These are phyloP conservation scores for Hericium rajendrae DNA, from an alignment of 768 basidiomycete genomes.

Conservation along the genomic window DNA sequence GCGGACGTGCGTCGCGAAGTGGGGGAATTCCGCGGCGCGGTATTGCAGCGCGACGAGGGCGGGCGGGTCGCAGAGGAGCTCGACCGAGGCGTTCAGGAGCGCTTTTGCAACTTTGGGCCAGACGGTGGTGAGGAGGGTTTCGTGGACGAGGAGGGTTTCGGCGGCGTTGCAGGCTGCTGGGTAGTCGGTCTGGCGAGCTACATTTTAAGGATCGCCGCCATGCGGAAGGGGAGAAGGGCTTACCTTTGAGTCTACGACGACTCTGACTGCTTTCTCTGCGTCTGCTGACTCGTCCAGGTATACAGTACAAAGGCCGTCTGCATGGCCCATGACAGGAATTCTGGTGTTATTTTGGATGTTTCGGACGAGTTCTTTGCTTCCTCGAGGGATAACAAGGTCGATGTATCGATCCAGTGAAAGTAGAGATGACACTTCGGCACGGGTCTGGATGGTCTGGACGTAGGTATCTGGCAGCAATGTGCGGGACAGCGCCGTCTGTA, in stretches of 20 bases:
- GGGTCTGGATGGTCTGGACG: slow-evolving; percentile 86
- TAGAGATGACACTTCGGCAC: slow-evolving; percentile 82
- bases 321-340: slow-evolving; percentile 98
- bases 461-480: slow-evolving; percentile 71
- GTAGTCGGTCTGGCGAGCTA: slow-evolving; percentile 62
- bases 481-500: slow-evolving; percentile 63
- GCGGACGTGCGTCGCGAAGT: slow-evolving; percentile 37
- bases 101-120: slow-evolving; percentile 78
- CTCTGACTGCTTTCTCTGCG: slow-evolving; percentile 65
- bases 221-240: slow-evolving; percentile 5
- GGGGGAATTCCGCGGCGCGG: slow-evolving; percentile 19
- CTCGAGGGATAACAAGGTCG: slow-evolving; percentile 93
- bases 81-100: slow-evolving; percentile 59
- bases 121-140: slow-evolving; percentile 53
- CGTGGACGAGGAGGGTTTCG: slow-evolving; percentile 85
- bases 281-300: slow-evolving; percentile 83
- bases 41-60: slow-evolving; percentile 50
- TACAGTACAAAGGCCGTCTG: slow-evolving; percentile 88
- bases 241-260: slow-evolving; percentile 90
- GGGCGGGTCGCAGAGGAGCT: slow-evolving; percentile 67
- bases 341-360: slow-evolving; percentile 84
- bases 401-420: slow-evolving; percentile 86
- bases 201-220: background rate
- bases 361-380: slow-evolving; percentile 82
- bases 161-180: slow-evolving; percentile 92